Conservation (phyloP, 2,329 filamentous ascomycete genomes). For the Reticulascus tulasneorum region DNA sequence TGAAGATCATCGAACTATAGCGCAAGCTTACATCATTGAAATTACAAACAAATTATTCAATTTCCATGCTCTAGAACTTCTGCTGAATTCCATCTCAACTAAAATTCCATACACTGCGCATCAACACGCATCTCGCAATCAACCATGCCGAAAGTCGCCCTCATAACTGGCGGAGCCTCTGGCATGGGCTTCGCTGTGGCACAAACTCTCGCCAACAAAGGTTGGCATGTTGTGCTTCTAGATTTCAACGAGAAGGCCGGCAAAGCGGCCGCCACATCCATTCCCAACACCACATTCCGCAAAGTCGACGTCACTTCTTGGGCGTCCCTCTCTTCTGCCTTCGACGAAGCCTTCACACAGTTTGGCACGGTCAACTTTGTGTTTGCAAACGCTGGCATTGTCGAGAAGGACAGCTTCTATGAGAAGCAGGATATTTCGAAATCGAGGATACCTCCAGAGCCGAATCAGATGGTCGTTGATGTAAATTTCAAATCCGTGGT, state of each 20-base stretch:
- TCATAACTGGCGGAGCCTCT: slow-evolving; percentile 16
- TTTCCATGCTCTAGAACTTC: no score
- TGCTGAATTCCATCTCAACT: no score
- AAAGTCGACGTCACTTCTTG: slow-evolving; percentile 14
- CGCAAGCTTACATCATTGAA: no score
- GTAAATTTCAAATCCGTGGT: slow-evolving; percentile 35
- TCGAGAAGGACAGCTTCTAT: slow-evolving; percentile 38
- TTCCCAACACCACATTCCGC: slow-evolving; percentile 3
- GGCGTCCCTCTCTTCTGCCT: slow-evolving; percentile 20
- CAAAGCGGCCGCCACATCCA: slow-evolving; percentile 1
- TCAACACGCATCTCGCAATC: no score
- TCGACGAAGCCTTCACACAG: slow-evolving; percentile 31
- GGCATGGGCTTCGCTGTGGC: slow-evolving; percentile 20
- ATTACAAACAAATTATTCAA: no score
- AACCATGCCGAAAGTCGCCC: no score
- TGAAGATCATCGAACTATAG: no score
- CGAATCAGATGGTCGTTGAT: slow-evolving; percentile 24
- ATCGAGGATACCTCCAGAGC: slow-evolving; percentile 16
- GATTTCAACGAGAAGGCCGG: slow-evolving; percentile 17
- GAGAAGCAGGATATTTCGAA: slow-evolving; percentile 3
- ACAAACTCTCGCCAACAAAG: slow-evolving; percentile 11
- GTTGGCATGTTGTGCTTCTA: slow-evolving; percentile 15
- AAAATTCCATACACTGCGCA: no score
- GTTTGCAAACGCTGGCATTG: slow-evolving; percentile 43
- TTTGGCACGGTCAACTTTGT: slow-evolving; percentile 39